These are phyloP conservation scores for Heliocybe sulcata DNA, from an alignment of 1,284 basidiomycete genomes.

Conservation along the genomic window DNA sequence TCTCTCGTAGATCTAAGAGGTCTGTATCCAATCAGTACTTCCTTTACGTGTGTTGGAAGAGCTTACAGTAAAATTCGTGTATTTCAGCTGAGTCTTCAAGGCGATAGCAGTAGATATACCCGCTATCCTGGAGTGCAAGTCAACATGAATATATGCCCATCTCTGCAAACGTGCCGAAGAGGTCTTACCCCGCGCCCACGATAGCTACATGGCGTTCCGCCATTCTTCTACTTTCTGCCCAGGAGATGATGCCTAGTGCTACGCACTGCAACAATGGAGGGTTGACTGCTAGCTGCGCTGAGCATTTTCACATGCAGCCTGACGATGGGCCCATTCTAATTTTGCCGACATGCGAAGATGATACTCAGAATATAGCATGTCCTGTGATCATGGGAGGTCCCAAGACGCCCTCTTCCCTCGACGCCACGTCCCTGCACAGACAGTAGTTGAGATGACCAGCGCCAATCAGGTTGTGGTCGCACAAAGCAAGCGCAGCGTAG, in stretches of 20 bases:
- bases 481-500: too few relatives aligned
- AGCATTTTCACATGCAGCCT: too few relatives aligned
- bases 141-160: not conserved
- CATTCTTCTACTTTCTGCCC: not conserved
- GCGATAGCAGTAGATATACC: conserved; percentile 42
- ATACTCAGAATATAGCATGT: too few relatives aligned
- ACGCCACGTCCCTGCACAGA: too few relatives aligned
- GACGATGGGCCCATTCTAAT: too few relatives aligned
- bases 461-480: too few relatives aligned
- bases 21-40: not conserved
- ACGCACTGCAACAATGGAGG: not conserved
- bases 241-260: not conserved
- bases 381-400: too few relatives aligned
- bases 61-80: conserved; percentile 38
- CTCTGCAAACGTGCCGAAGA: too few relatives aligned
- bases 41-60: not conserved
- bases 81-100: conserved; percentile 34
- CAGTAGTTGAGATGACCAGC: too few relatives aligned
- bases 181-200: conserved; percentile 45
- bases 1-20: conserved; percentile 51
- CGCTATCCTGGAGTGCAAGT: conserved; percentile 19
- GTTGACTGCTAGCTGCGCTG: not conserved
- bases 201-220: conserved; percentile 26
- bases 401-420: too few relatives aligned
- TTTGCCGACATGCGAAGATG: too few relatives aligned